Evolutionary conservation across 2,329 filamentous ascomycete genomes (phyloP).

Genomic region (Fusarium goolgardi): DNA sequence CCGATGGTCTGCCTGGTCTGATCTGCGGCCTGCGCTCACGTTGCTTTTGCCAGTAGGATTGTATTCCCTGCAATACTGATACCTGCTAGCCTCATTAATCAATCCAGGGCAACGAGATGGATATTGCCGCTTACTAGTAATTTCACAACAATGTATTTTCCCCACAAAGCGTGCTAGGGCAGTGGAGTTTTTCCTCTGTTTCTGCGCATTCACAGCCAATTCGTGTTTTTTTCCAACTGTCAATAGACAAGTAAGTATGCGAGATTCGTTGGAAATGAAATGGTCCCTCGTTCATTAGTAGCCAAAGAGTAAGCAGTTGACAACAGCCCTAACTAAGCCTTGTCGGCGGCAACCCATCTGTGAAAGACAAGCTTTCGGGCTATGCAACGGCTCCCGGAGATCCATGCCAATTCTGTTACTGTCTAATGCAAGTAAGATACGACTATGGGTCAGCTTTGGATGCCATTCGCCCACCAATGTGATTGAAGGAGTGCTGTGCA

Average conservation of each 20-base stretch:
- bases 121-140: neutral
- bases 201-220: neutral
- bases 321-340: neutral
- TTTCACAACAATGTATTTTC: neutral
- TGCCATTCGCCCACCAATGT: neutral
- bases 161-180: neutral
- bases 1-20: neutral
- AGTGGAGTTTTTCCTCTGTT: neutral
- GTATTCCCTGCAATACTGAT: neutral
- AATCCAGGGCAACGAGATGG: too few relatives aligned
- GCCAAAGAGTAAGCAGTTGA: neutral
- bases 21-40: neutral
- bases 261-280: neutral
- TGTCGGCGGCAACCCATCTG: neutral
- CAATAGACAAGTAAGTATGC: neutral
- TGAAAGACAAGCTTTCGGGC: neutral
- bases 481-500: neutral
- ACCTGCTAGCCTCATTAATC: neutral
- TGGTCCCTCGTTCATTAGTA: too few relatives aligned
- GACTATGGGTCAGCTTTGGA: neutral
- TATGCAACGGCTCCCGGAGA: neutral
- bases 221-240: neutral
- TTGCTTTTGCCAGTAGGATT: neutral
- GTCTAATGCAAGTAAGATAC: neutral
- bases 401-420: neutral